Evolutionary conservation across 768 basidiomycete species (phyloP), one percentile per base, ranked within the genome.

Genomic region (Cyathus striatus): DNA sequence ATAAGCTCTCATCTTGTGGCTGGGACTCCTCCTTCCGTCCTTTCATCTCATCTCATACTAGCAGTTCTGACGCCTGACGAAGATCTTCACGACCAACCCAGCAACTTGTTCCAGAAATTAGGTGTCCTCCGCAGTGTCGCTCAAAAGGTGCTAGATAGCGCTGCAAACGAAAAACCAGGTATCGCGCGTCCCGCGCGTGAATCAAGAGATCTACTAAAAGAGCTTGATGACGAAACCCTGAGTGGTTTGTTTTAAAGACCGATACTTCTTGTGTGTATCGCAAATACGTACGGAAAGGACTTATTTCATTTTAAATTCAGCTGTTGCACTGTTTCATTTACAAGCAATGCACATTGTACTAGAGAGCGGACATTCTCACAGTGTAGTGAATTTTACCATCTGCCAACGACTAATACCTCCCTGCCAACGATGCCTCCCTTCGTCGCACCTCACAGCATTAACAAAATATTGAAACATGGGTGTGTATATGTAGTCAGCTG

Each of bases 101-200:
- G 77, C 13, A 74, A 76, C 43, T 56, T 89, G 21, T 83, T 92
- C 73, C 75, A 84, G 63, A 72, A 75, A 41, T 67, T 90, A 2
- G 72, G 73, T 3, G 51, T 86, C 4, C 62, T 86, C 23, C 73
- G 73, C 5, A 74, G 64, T 32, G 78, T 93, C 3, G 79, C 85
- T 0, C 78, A 83, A 58, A 92, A 92, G 58, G 72, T 86, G 3
- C 66, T 80, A 40, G 83, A 86, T 48, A 79, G 83, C 52, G 73
- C 77, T 1, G 78, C 72, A 2, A 81, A 73, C 47, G 89, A 92
- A 33, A 76, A 76, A 25, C 79, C 87, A 2, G 70, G 75, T 16
- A 79, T 94, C 33, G 73, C 87, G 7, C 70, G 90, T 36, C 90
- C 90, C 0, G 86, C 90, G 5, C 69, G 91, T 34, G 90, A 94